These are phyloP conservation scores for Hondaea fermentalgiana DNA, from an alignment of 108 stramenopile genomes.

Conservation along the genomic window DNA sequence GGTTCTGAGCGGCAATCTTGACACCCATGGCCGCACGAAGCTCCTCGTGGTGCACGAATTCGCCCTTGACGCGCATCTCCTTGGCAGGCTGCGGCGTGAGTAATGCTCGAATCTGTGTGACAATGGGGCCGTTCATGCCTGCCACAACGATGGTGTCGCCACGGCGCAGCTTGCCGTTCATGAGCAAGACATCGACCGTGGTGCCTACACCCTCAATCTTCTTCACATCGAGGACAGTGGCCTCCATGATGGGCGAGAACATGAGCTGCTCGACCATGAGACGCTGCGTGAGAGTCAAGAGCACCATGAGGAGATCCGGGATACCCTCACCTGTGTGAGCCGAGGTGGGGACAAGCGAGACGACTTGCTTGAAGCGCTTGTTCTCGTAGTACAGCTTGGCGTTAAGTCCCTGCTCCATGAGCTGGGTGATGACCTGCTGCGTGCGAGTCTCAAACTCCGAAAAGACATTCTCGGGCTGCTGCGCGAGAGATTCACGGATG, in stretches of 20 bases:
- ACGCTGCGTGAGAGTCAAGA: conserved; percentile 84
- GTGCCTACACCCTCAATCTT: conserved; percentile 95
- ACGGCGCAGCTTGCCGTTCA: conserved; percentile 78
- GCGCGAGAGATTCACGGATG: conserved; percentile 80
- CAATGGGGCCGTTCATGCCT: conserved; percentile 92
- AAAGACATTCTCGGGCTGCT: conserved; percentile 74
- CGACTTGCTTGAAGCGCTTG: conserved; percentile 83
- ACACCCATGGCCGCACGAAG: conserved; percentile 93
- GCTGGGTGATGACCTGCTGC: conserved; percentile 66
- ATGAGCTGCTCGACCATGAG: conserved; percentile 75
- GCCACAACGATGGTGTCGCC: conserved; percentile 94
- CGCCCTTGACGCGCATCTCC: conserved; percentile 93
- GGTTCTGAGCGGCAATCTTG: conserved; percentile 82
- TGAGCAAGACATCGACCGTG: conserved; percentile 93
- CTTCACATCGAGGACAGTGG: conserved; percentile 96
- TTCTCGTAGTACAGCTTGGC: conserved; percentile 98
- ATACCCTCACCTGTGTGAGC: conserved; percentile 98
- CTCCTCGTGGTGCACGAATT: conserved; percentile 91
- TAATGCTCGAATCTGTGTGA: conserved; percentile 87
- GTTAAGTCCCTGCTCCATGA: conserved; percentile 91
- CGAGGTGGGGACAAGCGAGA: conserved; percentile 91
- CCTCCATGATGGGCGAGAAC: conserved; percentile 84
- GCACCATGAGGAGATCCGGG: conserved; percentile 82
- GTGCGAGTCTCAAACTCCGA: conserved; percentile 81
- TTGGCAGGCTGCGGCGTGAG: conserved; percentile 92